phyloP scores from a whole-genome alignment of 768 basidiomycete species.

The Russula sp. region DNA sequence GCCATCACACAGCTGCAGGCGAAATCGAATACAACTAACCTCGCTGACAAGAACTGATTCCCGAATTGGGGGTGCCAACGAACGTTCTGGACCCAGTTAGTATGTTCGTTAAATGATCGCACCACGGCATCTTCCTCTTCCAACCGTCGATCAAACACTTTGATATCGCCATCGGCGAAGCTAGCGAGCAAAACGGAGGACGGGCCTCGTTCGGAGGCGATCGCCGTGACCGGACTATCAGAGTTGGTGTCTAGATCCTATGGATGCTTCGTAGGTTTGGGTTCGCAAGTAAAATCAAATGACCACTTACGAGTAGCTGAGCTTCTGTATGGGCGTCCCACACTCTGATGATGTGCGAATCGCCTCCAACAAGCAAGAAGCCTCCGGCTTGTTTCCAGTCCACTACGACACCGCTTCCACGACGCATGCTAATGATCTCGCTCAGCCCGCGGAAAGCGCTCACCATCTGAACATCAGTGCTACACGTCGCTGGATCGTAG shows the following conservation, averaged over 20 bases:
- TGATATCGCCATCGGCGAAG: constrained; percentile 88
- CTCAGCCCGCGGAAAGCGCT: constrained; percentile 88
- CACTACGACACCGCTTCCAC: constrained; percentile 79
- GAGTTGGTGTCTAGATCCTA: constrained; percentile 90
- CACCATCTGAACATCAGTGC: constrained; percentile 80
- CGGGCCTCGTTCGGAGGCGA: constrained; percentile 72
- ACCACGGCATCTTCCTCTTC: constrained; percentile 82
- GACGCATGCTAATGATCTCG: constrained; percentile 69
- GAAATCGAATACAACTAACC: constrained; percentile 62
- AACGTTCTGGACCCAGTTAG: constrained; percentile 88
- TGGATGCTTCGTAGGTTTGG: constrained; percentile 4
- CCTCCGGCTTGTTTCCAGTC: constrained; percentile 94
- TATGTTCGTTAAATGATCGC: constrained; percentile 68
- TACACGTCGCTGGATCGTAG: constrained; percentile 75
- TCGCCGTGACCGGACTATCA: constrained; percentile 84
- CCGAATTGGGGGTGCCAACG: constrained; percentile 71
- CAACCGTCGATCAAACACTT: constrained; percentile 88
- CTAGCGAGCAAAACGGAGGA: constrained; percentile 83
- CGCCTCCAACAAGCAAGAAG: constrained; percentile 84
- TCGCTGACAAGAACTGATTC: constrained; percentile 78
- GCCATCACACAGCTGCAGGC: not conserved
- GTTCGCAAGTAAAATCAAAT: not conserved
- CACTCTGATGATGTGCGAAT: constrained; percentile 80
- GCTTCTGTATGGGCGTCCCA: constrained; percentile 96
- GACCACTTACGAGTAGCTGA: constrained; percentile 57